phyloP scores from a whole-genome alignment of 2,329 filamentous ascomycete species.

The Ampelomyces quisqualis region DNA sequence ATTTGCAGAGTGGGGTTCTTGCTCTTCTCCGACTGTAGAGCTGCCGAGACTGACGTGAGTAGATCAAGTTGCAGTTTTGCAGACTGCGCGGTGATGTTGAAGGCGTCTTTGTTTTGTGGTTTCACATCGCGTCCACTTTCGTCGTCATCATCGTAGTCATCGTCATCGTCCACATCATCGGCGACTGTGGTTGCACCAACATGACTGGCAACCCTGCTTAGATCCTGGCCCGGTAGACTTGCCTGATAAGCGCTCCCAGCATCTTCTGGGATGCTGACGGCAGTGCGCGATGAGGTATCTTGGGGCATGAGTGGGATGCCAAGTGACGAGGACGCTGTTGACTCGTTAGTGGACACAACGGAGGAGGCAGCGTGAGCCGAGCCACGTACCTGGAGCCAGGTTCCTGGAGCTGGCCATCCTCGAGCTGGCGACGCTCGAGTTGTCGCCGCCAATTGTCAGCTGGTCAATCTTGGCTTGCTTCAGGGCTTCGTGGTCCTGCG shows the following conservation, averaged over 20 bases:
- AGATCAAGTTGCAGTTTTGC: conserved; percentile 90
- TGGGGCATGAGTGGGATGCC: conserved; percentile 52
- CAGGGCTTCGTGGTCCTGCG: conserved; percentile 71
- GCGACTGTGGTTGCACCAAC: conserved; percentile 55
- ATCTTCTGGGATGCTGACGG: conserved; percentile 57
- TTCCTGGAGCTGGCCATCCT: conserved; percentile 30
- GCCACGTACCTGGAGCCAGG: conserved; percentile 35
- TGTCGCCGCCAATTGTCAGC: conserved; percentile 48
- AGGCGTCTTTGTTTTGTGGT: conserved; percentile 82
- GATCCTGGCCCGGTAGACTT: conserved; percentile 57
- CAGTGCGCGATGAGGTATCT: conserved; percentile 37
- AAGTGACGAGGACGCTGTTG: conserved; percentile 44
- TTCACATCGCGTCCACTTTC: conserved; percentile 73
- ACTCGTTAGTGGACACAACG: conserved; percentile 2
- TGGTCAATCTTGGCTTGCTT: conserved; percentile 77
- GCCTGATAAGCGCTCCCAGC: conserved; percentile 59
- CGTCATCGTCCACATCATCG: conserved; percentile 61
- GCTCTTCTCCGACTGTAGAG: conserved; percentile 69
- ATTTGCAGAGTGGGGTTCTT: conserved; percentile 70
- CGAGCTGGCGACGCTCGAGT: conserved; percentile 41
- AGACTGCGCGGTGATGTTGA: conserved; percentile 96
- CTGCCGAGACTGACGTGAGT: conserved; percentile 80
- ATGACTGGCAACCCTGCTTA: conserved; percentile 52
- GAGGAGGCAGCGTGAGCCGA: no score
- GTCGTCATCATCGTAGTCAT: conserved; percentile 77